Evolutionary conservation across 2,329 filamentous ascomycete genomes (phyloP), one percentile per base, ranked within the genome.

Genomic region (Aspergillus amoenus): DNA sequence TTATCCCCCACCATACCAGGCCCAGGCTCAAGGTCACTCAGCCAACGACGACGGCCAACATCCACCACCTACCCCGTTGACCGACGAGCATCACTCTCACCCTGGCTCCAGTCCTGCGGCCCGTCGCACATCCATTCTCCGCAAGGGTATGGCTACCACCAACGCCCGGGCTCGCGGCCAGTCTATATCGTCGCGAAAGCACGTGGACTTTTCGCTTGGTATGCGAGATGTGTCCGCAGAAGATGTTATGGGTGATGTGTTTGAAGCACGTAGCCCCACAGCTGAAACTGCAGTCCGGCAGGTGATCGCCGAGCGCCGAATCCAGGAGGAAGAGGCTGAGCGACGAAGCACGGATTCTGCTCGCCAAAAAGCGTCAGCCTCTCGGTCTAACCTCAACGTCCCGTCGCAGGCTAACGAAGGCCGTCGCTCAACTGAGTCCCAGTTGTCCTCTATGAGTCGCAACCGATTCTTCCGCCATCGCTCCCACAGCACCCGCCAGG

Each of bases 191-290:
- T 76, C 79, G 9, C 84, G 85, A 77, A 85, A 84, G 54, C 84
- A 86, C 27, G 86, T 89, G 30, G 88, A 90, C 68, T 90, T 90
- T 72, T 89, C 86, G 2, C 78, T 89, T 2, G 88, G 88, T 30
- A 88, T 88, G 81, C 80, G 77, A 34, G 80, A 82, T 44, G 77
- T 87, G 41, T 80, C 80, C 3, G 78, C 82, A 1, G 79, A 78
- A 32, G 85, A 88, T 61, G 75, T 85, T 44, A 81, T 83, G 58
- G 85, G 84, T 45, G 88, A 90, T 65, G 82, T 89, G 1, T 87
- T 85, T 66, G 84, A 86, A 56, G 84, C 86, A 65, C 79, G 77
- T 57, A 58, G 73, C 58, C 60, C 62, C 69, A 74, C 78, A 27
- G 63, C 83, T 13, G 70, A 78, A 56, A 66, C 74, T 44, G 56